Base-by-base conservation (phyloP, 192 early-diverging fungal genomes). In the Linnemannia hyalina region DNA sequence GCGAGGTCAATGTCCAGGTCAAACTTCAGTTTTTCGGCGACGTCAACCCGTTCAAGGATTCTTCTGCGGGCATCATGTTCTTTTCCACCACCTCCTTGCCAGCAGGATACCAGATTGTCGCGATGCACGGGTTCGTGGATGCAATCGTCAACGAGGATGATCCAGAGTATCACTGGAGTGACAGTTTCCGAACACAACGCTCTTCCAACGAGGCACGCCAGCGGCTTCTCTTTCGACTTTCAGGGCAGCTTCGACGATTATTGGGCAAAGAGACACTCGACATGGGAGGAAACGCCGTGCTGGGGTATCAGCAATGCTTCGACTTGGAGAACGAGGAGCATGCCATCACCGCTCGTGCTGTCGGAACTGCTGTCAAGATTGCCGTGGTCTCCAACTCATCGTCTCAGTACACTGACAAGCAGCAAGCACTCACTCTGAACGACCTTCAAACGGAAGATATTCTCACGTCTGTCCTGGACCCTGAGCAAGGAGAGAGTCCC, bases 121-220 rank as follows among this genome's bases (percentile, higher is more conserved):
- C 89, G 16, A 85, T 95, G n/a, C 80, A 92, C 26, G 96, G 96
- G 2, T 95, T 96, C 73, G 95, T 97, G 23, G 92, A 88, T 77
- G 93, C 93, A 13, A 73, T 96, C 23, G 89, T 94, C 11, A 91
- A 82, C 73, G 92, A 94, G 41, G 93, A 94, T 68, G 96, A 97
- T 77, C 96, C 96, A 11, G 96, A 97, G 86, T 96, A 96, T 82
- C 93, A 96, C 71, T 96, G 95, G 94, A 92, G 90, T 36, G 95
- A 97, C 86, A 94, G 90, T 75, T 97, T 97, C 74, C 91, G 96
- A 10, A 95, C 95, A 11, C 95, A 95, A 6, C 88, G 95, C 23
- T 94, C 93, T 9, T 94, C 93, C 2, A 97, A 97, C 83, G 95
- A 97, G 74, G 92, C 94, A 2, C 91, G 96, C 4, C 93, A 94